Evolutionary conservation across 1,284 basidiomycete genomes (phyloP), one percentile per base, ranked within the genome.

Genomic region (Pyrrhoderma noxium): DNA sequence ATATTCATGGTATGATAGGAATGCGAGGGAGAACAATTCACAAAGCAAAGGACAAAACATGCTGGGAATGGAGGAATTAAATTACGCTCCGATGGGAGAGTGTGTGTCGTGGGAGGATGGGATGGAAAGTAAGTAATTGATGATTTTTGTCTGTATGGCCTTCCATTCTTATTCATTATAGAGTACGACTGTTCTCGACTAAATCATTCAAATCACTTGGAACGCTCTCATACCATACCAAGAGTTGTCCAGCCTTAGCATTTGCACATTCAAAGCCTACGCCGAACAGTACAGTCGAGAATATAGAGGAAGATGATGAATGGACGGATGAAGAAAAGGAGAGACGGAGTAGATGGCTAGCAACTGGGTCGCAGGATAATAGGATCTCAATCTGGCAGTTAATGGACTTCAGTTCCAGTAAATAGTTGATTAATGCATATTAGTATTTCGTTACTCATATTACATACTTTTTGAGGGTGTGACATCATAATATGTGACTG

Each of bases 101-200:
- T 93, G 0, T 87, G 89, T 57, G 89, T 88, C 0, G 70, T 91
- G 1, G 91, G 86, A 2, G 88, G 90, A 0, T 94, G 92, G 92
- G 91, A 94, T 58, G 91, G 92, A 31, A 79, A 74, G 91, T 91
- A 58, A 60, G 83, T 67, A 5, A 19, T 19, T 38, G 16, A 21
- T n/a, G 13, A 5, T 8, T 27, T 42, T 3, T 4, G 21, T 3
- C 36, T 31, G 14, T 46, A 25, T 25, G 31, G 48, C 23, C 8
- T 18, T 14, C 36, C 23, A 18, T 47, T 49, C 18, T 27, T n/a
- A 35, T 31, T 31, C 7, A 14, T 39, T n/a, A 23, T 40, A 93
- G 90, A 53, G 74, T 92, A 36, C 79, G 88, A 0, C 67, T 93
- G 8, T 91, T 84, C 65, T 85, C 89, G 0, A 82, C 85, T 3